Base-by-base conservation (phyloP, 1,139 yeast genomes). In the Hemisphaericaspora subhashii region DNA sequence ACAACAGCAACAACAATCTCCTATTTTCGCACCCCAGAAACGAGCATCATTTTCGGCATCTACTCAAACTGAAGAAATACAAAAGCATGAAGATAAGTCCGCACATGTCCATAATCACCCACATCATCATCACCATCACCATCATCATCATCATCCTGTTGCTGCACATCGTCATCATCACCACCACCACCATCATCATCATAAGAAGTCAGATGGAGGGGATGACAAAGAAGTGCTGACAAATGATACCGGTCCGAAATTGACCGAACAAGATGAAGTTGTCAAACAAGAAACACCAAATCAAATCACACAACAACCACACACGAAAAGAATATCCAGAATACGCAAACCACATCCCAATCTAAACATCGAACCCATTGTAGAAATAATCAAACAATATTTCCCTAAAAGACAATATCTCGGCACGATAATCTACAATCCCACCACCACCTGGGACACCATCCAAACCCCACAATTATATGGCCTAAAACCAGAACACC, bases 391-490 rank as follows among this genome's bases (percentile, higher is more conserved):
- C 1, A 50, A 62, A 8, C 64, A 66, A 37, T 71, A 75, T 27
- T 69, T 63, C 44, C 73, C 74, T 31, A 68, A 74, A 10, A 64
- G 85, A 32, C 68, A 61, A 31, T 73, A 72, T 41, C 60, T 86
- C 25, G 92, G 92, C 0, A 70, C 82, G 1, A 58, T 85, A 3
- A 61, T 83, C 0, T 86, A 86, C 55, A 69, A 68, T 30, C 81
- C 85, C 1, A 66, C 74, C 10, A 74, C 79, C 2, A 74, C 79
- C 0, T 71, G 73, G 72, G 62, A 55, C 20, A 60, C 68, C 0
- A 47, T 68, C 12, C 79, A 74, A 42, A 58, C 64, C 2, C 53
- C 58, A 10, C 63, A 58, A 39, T 57, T 72, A 33, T 58, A 58
- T 29, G 75, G 75, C 5, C 50, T 68, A 39, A 64, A 58, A 40